Evolutionary conservation across 2,329 filamentous ascomycete species (phyloP).

Genomic region (Neophaeococcomyces mojaviensis): DNA sequence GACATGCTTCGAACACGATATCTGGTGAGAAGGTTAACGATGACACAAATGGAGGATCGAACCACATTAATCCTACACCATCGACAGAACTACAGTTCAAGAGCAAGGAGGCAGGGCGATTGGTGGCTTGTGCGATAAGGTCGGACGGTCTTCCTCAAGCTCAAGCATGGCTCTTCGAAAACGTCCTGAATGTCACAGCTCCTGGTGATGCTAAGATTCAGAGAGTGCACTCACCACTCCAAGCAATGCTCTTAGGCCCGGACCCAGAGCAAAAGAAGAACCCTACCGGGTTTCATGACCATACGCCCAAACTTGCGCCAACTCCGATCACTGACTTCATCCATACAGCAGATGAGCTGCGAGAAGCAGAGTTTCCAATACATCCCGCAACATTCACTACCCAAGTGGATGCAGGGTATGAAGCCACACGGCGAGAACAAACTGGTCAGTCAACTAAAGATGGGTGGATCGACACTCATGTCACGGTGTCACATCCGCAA

Average conservation of each 20-base stretch:
- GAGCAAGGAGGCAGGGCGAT: too few species aligned
- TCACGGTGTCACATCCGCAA: constrained; percentile 54
- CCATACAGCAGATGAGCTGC: constrained; percentile 62
- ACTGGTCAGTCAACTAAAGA: constrained; percentile 43
- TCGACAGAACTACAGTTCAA: too few species aligned
- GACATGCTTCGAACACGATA: not conserved
- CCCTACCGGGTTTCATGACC: constrained; percentile 51
- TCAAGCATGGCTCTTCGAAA: constrained; percentile 58
- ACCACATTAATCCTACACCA: too few species aligned
- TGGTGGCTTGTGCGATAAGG: too few species aligned
- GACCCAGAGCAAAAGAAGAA: constrained; percentile 62
- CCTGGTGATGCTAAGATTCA: constrained; percentile 76
- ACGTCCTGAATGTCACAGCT: constrained; percentile 82
- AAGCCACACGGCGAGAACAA: constrained; percentile 47
- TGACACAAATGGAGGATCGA: not conserved
- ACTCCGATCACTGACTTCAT: constrained; percentile 78
- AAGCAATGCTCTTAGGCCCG: constrained; percentile 72
- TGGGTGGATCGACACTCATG: constrained; percentile 77
- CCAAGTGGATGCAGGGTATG: constrained; percentile 47
- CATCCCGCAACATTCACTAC: constrained; percentile 68
- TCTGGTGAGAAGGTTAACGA: not conserved
- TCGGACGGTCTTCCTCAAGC: not conserved
- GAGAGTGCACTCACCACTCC: constrained; percentile 78
- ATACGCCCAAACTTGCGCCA: constrained; percentile 63
- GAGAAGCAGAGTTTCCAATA: constrained; percentile 74